Evolutionary conservation across 768 basidiomycete genomes (phyloP), one percentile per base, ranked within the genome.

Genomic region (Lactarius akahatsu): DNA sequence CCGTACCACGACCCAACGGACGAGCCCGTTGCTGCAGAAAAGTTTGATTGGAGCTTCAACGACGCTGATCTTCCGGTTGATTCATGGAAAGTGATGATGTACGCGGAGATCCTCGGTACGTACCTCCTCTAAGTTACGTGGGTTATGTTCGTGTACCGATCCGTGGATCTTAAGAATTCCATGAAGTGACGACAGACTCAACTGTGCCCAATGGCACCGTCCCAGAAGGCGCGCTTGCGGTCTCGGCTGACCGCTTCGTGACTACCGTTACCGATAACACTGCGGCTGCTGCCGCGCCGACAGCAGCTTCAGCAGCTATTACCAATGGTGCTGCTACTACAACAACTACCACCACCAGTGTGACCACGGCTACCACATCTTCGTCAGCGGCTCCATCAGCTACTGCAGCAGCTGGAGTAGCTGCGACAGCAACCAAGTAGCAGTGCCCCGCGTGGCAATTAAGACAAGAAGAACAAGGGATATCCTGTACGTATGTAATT

Each of bases 21-120:
- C 75, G 97, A 99, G 75, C 97, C 97, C 10, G 88, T 89, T 23
- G 93, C 97, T 15, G 86, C 82, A 20, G 95, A 98, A 75, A 90
- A 91, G 74, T 99, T 99, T 73, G 97, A 99, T 78, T 99, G 97
- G 97, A 92, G 89, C 73, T 99, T 99, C 86, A 99, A 99, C 77
- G 97, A 99, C 70, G 97, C 97, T 23, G 97, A 99, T 76, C 82
- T 99, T 55, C 97, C 97, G 0, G 92, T 98, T 13, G 97, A 99
- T 73, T 96, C 94, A 1, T 99, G 97, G 97, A 98, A 98, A 79
- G 96, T 97, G 74, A 99, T 99, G 97, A 99, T 99, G 96, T 98
- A 98, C 81, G 91, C 89, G 72, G 96, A 99, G 78, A 98, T 98
- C 70, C 82, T 98, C 15, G 94, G 95, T 94, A 73, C 69, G 89